Base-by-base conservation (phyloP, 2,329 filamentous ascomycete genomes). In the Hymenoscyphus infarciens region DNA sequence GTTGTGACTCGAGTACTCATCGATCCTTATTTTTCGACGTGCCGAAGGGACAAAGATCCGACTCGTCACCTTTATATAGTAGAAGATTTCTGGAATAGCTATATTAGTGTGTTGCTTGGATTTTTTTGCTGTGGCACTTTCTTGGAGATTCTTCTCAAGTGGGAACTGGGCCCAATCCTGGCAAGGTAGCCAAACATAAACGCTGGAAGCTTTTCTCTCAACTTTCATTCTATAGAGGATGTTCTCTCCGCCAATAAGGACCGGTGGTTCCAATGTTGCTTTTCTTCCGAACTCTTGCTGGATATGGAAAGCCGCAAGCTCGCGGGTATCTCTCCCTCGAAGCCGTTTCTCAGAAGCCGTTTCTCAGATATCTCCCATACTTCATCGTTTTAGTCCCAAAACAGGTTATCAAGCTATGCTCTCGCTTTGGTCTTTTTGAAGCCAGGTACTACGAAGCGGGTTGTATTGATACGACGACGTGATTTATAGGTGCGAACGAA, bases 1-100 rank as follows among this genome's bases (percentile, higher is more conserved):
- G 71, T 67, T 10, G 66, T 66, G 39, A 73, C 65, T 27, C 25
- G 25, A 27, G 25, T 27, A 27, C 25, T 19, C 71, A 75, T 22
- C 35, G 54, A 27, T 72, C 69, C 73, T 76, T 75, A 35, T 76
- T 70, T 61, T 38, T 64, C 59, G 15, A 64, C 42, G 29, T 62
- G 56, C 57, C 61, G 42, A 15, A 64, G 55, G 64, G 64, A 39
- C 64, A 61, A 19, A 68, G 27, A 16, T 61, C 59, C 60, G 66
- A 61, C 11, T 64, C 33, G n/a, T 58, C 45, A 29, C 64, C 58
- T n/a, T n/a, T n/a, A n/a, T n/a, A 61, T 68, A 59, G 57, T 56
- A 62, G 31, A 66, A 60, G 54, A 64, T 52, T 27, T 60, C 31
- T n/a, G 63, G 64, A 62, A 64, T 53, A 39, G 60, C 65, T 25